Evolutionary conservation across 169 alveolate genomes (phyloP).

Genomic region (Plasmodium gonderi): DNA sequence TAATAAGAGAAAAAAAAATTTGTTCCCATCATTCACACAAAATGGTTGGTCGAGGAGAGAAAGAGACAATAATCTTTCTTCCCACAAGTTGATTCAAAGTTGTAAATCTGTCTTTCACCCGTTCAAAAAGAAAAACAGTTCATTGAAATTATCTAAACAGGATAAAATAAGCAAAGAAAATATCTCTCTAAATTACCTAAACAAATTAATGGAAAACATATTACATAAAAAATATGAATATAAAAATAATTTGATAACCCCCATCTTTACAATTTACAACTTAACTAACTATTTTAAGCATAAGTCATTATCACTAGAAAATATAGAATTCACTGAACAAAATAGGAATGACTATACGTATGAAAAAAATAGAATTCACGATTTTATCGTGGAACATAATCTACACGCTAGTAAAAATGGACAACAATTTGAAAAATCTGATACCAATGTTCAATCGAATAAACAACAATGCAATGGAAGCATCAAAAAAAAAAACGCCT

Average conservation of each 20-base stretch:
- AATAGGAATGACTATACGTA: slow-evolving; percentile 34
- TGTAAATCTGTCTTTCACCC: background rate
- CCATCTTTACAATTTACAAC: slow-evolving; percentile 24
- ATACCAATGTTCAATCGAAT: background rate
- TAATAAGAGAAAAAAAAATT: background rate
- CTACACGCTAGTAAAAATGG: background rate
- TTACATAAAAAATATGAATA: slow-evolving; percentile 31
- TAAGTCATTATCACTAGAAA: slow-evolving; percentile 11
- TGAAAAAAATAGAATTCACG: slow-evolving; percentile 44
- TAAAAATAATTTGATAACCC: background rate
- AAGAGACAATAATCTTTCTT: background rate
- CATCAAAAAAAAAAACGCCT: background rate
- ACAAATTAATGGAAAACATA: slow-evolving; percentile 1
- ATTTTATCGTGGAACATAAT: slow-evolving; percentile 3
- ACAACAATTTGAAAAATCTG: background rate
- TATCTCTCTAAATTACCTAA: background rate
- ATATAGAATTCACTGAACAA: slow-evolving; percentile 28
- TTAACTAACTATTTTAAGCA: background rate
- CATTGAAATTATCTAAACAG: background rate
- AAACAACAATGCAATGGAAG: background rate
- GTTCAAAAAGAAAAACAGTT: background rate
- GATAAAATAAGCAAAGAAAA: background rate
- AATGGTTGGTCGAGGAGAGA: background rate
- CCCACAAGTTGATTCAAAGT: background rate
- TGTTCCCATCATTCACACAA: slow-evolving; percentile 20